phyloP scores from a whole-genome alignment of 2,329 filamentous ascomycete species.

The Periglandula ipomoeae region DNA sequence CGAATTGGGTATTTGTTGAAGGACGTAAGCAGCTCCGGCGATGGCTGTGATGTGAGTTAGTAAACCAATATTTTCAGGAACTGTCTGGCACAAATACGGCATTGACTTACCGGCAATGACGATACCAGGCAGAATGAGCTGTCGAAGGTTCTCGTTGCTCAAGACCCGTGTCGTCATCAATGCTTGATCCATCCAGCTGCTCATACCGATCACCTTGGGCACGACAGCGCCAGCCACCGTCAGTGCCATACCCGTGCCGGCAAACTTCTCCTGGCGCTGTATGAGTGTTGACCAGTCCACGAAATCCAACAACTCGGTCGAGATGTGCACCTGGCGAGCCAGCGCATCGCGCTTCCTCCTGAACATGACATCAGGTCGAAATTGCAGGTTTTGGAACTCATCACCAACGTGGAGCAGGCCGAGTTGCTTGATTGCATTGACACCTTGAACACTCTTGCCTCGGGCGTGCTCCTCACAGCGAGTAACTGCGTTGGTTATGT shows the following conservation, averaged over 20 bases:
- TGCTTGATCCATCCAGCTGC: slow-evolving; percentile 83
- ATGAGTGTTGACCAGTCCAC: slow-evolving; percentile 77
- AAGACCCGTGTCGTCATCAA: slow-evolving; percentile 72
- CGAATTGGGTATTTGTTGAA: slow-evolving; percentile 81
- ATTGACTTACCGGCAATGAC: slow-evolving; percentile 62
- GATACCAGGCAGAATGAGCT: slow-evolving; percentile 71
- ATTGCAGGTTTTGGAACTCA: slow-evolving; percentile 76
- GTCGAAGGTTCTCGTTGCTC: slow-evolving; percentile 71
- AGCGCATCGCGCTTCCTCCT: slow-evolving; percentile 70
- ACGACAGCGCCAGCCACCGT: slow-evolving; percentile 84
- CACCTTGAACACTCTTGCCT: slow-evolving; percentile 64
- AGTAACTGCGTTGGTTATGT: slow-evolving; percentile 70
- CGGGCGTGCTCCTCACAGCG: slow-evolving; percentile 83
- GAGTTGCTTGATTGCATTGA: slow-evolving; percentile 79
- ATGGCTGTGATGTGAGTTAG: slow-evolving; percentile 40
- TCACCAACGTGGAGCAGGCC: slow-evolving; percentile 83
- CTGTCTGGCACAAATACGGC: neutral
- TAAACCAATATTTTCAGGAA: neutral
- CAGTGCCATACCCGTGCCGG: slow-evolving; percentile 87
- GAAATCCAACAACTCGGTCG: slow-evolving; percentile 87
- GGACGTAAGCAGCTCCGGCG: slow-evolving; percentile 68
- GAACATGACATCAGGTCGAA: slow-evolving; percentile 93
- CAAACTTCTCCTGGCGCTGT: slow-evolving; percentile 89
- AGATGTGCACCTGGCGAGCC: slow-evolving; percentile 75
- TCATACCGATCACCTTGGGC: slow-evolving; percentile 69